Base-by-base conservation (phyloP, 768 basidiomycete species). In the Leccinum subgranulosum region DNA sequence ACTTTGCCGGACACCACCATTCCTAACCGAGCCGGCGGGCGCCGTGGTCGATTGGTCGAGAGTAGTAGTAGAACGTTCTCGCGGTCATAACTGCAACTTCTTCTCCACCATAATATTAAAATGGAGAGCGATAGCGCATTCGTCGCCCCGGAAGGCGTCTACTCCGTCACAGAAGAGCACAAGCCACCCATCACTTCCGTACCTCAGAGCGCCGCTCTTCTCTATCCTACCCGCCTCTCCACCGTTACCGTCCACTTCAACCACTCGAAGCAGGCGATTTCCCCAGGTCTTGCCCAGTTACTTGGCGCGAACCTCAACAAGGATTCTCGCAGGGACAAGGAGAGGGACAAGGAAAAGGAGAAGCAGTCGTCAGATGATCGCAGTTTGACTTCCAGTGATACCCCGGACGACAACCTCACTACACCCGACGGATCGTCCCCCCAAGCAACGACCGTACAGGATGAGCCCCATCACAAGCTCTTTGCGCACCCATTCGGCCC, bases 81-180 rank as follows among this genome's bases (percentile, higher is more conserved):
- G 65, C 66, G 64, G 60, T 62, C 49, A 49, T 55, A 51, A 49
- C 0, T 17, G 33, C 48, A 52, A 47, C 28, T 43, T 19, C 51
- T 50, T 53, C 65, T n/a, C 53, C 46, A 33, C 29, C 52, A 49
- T 28, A 51, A 17, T 19, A 15, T 6, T 33, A 63, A 33, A 33
- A 90, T 91, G 87, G 90, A 92, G 79, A 89, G 81, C 79, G 90
- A 91, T 54, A 81, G 83, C 58, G 88, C 90, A 27, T 92, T 94
- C 73, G 87, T 92, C 47, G 91, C 92, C 33, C 92, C 92, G 53
- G 92, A 94, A 73, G 92, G 92, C 64, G 90, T 93, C 45, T 94
- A 94, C 77, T 87, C 90, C 25, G 82, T 92, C 69, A 90, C 87
- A 17, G 92, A 93, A 64, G 92, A 93, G 67, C 86, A 90, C 79